These are phyloP conservation scores for Sarocladium kiliense DNA, from an alignment of 2,329 filamentous ascomycete species.

Conservation along the genomic window DNA sequence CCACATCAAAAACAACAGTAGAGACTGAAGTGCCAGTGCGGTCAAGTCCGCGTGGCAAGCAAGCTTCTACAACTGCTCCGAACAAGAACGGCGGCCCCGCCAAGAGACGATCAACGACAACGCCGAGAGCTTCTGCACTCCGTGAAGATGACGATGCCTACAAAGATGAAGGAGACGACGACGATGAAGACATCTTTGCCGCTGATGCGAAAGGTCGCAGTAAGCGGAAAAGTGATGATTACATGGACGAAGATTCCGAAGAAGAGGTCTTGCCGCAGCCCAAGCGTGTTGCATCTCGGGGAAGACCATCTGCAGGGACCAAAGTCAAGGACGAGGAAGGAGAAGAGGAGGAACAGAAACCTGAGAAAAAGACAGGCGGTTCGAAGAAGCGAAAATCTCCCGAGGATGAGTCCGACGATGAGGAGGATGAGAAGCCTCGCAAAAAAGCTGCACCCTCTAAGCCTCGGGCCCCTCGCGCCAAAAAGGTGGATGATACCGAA, in stretches of 20 bases:
- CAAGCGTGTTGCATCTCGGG: conserved; percentile 48
- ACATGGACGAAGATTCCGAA: conserved; percentile 69
- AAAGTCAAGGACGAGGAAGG: conserved; percentile 15
- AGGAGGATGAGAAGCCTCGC: conserved; percentile 54
- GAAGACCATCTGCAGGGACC: conserved; percentile 17
- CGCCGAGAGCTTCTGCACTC: conserved; percentile 25
- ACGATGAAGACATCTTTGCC: conserved; percentile 79
- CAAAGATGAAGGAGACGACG: conserved; percentile 62
- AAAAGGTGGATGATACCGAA: conserved; percentile 63
- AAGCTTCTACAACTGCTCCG: conserved; percentile 24
- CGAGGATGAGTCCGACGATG: conserved; percentile 47
- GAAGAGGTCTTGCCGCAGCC: conserved; percentile 60
- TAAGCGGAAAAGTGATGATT: conserved; percentile 68
- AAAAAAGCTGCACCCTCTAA: conserved; percentile 57
- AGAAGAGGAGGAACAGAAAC: conserved; percentile 24
- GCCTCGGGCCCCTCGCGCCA: conserved; percentile 51
- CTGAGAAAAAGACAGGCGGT: conserved; percentile 14
- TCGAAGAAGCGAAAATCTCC: conserved; percentile 56
- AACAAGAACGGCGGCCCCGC: conserved; percentile 24
- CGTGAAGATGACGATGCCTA: conserved; percentile 52
- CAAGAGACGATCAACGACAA: conserved; percentile 37
- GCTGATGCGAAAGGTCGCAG: conserved; percentile 61
- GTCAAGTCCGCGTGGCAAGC: conserved; percentile 47
- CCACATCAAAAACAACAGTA: conserved; percentile 29
- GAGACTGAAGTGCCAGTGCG: conserved; percentile 42